Evolutionary conservation across 1,139 yeast species (phyloP), one percentile per base, ranked within the genome.

Genomic region (Saccharomyces uvarum): DNA sequence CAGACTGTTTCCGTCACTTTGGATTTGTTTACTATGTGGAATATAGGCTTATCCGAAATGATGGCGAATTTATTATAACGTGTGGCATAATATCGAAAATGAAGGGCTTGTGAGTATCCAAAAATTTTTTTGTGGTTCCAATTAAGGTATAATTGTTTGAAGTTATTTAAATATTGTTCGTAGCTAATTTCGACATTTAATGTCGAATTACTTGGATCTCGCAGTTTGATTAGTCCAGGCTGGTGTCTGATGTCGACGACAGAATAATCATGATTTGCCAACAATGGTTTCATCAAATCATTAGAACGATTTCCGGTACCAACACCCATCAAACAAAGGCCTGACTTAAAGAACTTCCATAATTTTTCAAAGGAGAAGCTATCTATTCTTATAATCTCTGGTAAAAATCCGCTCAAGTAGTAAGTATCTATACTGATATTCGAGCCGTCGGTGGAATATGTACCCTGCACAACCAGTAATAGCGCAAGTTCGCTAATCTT

Each of bases 351-450:
- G 67, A 63, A 16, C 69, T 63, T 78, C 79, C 76, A 8, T 77
- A 69, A 0, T 59, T 59, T 13, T 62, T 67, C 47, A 72, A 70
- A 49, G 64, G 63, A 3, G 60, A 62, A 31, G 55, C 54, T 42
- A 57, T 64, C 51, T 27, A 68, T 63, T 5, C 74, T 62, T 1
- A 79, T 61, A 42, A 82, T 80, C 59, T 87, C 90, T 0, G 96
- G 96, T 2, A 85, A 67, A 86, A 88, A 89, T 0, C 91, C 90
- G 3, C 83, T 75, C 6, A 89, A 61, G 51, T 81, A 71, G 61
- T 73, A 87, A 0, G 88, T 79, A 63, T 88, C 97, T n/a, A 78
- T 74, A 1, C 89, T 87, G 66, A 88, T 82, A 66, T 89, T 88
- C 0, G 96, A 88, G 0, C 97, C 97, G 4, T 68, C 66, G 54